Evolutionary conservation across 2,329 filamentous ascomycete species (phyloP).

Genomic region (Aspergillus ibericus): DNA sequence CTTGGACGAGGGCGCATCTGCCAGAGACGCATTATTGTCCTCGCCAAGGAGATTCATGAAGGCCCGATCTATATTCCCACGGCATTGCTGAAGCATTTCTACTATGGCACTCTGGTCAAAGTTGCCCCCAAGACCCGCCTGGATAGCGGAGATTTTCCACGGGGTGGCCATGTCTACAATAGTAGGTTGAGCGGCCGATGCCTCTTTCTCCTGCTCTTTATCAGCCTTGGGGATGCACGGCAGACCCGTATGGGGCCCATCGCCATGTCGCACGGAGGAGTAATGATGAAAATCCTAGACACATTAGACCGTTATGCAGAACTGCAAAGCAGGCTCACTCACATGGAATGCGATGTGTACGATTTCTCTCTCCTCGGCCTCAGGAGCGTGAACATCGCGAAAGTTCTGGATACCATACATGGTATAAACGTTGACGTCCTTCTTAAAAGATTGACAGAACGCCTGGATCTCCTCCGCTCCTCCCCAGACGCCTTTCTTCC

Average conservation of each 20-base stretch:
- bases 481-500: slow-evolving; percentile 61
- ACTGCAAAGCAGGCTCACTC: slow-evolving; percentile 31
- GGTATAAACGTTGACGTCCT: slow-evolving; percentile 63
- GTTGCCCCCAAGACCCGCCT: slow-evolving; percentile 52
- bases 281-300: slow-evolving; percentile 64
- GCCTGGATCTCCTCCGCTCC: slow-evolving; percentile 68
- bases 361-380: slow-evolving; percentile 34
- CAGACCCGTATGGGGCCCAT: slow-evolving; percentile 59
- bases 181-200: slow-evolving; percentile 11
- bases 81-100: slow-evolving; percentile 53
- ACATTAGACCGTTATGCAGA: slow-evolving; percentile 9
- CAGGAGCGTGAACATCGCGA: slow-evolving; percentile 47
- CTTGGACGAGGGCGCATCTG: slow-evolving; percentile 23
- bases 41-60: slow-evolving; percentile 54
- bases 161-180: slow-evolving; percentile 47
- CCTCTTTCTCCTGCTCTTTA: slow-evolving; percentile 12
- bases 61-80: slow-evolving; percentile 55
- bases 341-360: slow-evolving; percentile 66
- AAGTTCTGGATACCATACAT: slow-evolving; percentile 41
- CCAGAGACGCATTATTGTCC: slow-evolving; percentile 30
- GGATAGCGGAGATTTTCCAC: slow-evolving; percentile 58
- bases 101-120: slow-evolving; percentile 54
- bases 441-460: slow-evolving; percentile 62
- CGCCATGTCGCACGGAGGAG: slow-evolving; percentile 62
- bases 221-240: slow-evolving; percentile 46